Evolutionary conservation across 768 basidiomycete genomes (phyloP), one percentile per base, ranked within the genome.

Genomic region (Amanita thiersii): DNA sequence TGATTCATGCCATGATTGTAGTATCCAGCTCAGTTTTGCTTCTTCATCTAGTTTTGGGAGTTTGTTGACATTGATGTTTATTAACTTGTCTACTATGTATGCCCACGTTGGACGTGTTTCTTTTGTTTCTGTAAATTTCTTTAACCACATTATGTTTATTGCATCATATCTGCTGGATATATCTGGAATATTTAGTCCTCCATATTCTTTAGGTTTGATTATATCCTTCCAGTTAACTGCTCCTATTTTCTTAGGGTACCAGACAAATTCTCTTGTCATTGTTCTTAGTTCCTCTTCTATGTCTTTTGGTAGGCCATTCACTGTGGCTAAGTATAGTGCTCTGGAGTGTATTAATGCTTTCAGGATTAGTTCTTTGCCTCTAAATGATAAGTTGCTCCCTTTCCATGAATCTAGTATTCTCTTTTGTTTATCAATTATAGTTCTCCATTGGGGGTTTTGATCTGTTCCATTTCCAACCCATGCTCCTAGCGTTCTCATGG

Each of bases 401-500:
- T 42, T 48, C 63, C 62, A 66, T 31, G 31, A 5, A 0, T 37
- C 38, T 0, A 65, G 52, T 0, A 5, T 2, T 1, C 10, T 10
- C 3, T 52, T 41, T 1, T 65, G 54, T 37, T 55, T 60, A 9
- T 62, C 57, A 2, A 63, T 6, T 0, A 45, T 47, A 0, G 52
- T 50, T 1, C 45, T 42, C 66, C 65, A 66, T 9, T 55, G 24
- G 0, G 20, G 43, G 0, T 39, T 28, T 1, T 53, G 23, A 8
- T 60, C 38, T 1, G 56, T 29, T 0, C 42, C 37, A 37, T 67
- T 62, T 0, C 66, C 64, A 0, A 62, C 29, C 33, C 37, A 60
- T 0, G 59, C 56, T 0, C 67, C 65, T 1, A 68, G 57, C 0
- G 61, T 47, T 14, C 65, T 9, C 0, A 60, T 49, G 0, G 58